phyloP scores from a whole-genome alignment of 495 filamentous ascomycete genomes.

The Podospora australis region DNA sequence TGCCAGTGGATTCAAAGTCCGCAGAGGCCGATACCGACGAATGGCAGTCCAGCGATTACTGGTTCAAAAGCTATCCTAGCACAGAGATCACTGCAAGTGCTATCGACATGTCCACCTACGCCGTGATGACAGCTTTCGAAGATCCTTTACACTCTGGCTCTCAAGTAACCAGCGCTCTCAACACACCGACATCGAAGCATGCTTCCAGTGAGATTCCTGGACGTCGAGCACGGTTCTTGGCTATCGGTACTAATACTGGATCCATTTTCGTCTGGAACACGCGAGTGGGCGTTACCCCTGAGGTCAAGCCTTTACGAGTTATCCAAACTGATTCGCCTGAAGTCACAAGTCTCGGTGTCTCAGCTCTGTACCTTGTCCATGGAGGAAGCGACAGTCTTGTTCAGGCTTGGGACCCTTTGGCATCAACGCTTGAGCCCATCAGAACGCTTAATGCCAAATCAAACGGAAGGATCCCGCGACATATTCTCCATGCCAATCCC shows the following conservation, averaged over 20 bases:
- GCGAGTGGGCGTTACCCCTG: conserved; percentile 51
- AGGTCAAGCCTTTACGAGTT: conserved; percentile 58
- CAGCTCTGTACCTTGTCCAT: conserved; percentile 82
- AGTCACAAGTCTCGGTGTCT: conserved; percentile 77
- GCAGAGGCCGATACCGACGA: conserved; percentile 19
- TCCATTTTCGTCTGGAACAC: conserved; percentile 79
- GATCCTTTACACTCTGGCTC: conserved; percentile 52
- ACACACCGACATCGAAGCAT: conserved; percentile 23
- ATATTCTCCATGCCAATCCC: conserved; percentile 34
- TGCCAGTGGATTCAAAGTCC: neutral
- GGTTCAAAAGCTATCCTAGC: conserved; percentile 24
- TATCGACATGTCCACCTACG: conserved; percentile 70
- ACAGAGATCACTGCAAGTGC: conserved; percentile 59
- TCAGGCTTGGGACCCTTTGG: conserved; percentile 92
- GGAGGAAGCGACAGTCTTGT: conserved; percentile 94
- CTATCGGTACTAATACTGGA: conserved; percentile 74
- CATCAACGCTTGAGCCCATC: conserved; percentile 70
- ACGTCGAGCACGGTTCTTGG: conserved; percentile 72
- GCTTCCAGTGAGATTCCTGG: conserved; percentile 62
- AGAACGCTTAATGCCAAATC: conserved; percentile 87
- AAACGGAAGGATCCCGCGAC: conserved; percentile 60
- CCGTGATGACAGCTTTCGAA: conserved; percentile 63
- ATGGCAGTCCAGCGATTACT: conserved; percentile 30
- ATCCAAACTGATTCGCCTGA: conserved; percentile 91
- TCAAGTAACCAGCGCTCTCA: conserved; percentile 12